Conservation (phyloP, 768 basidiomycete genomes). For the Lactifluus rugatus region DNA sequence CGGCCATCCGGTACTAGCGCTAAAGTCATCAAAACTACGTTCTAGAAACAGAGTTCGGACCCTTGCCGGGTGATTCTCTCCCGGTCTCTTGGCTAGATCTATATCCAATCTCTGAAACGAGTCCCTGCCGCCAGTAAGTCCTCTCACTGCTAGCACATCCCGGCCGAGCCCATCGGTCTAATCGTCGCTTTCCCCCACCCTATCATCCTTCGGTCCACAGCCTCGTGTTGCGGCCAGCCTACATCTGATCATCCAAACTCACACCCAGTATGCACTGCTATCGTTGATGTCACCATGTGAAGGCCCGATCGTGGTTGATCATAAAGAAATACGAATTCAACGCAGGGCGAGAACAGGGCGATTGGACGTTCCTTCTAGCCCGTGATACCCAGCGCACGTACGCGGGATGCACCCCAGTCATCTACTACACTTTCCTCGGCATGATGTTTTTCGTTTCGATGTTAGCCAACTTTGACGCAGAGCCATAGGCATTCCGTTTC, state of each 20-base stretch:
- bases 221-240: neutral
- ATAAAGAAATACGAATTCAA: neutral
- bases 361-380: no score
- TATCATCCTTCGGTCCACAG: neutral
- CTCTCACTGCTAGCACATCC: no score
- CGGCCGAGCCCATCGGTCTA: neutral
- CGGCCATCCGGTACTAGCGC: slow-evolving; percentile 1
- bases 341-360: neutral
- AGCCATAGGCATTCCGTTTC: neutral
- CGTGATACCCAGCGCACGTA: neutral
- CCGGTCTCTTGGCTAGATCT: slow-evolving; percentile 1
- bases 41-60: slow-evolving; percentile 8
- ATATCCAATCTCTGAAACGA: neutral
- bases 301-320: slow-evolving; percentile 4
- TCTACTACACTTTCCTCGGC: neutral
- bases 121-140: neutral
- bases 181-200: neutral
- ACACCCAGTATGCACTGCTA: neutral
- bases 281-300: neutral
- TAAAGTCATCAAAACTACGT: neutral
- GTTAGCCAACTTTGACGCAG: neutral
- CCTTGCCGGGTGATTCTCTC: neutral
- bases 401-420: neutral
- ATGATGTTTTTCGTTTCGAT: neutral
- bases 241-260: slow-evolving; percentile 6